Percentiles rank a stretch among this genome's conserved stretches.
Conservation (phyloP, 495 filamentous ascomycete genomes). For the Penicillium daleae region DNA sequence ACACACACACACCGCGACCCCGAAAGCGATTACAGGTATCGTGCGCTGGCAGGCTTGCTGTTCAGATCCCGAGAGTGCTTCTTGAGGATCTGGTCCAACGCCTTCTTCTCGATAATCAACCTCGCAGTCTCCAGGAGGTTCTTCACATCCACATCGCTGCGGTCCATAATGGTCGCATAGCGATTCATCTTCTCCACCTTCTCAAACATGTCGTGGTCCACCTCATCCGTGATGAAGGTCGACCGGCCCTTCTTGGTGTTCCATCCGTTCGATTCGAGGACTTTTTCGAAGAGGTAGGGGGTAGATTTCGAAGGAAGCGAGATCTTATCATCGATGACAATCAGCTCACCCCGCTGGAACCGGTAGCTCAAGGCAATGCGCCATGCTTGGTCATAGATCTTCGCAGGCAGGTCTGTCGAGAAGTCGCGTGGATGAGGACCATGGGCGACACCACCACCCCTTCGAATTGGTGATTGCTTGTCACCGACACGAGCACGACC, state of each 20-base stretch:
- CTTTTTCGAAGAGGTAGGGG: slow-evolving; percentile 60
- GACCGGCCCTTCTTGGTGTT: slow-evolving; percentile 70
- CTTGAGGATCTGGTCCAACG: slow-evolving; percentile 73
- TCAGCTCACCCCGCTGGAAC: slow-evolving; percentile 80
- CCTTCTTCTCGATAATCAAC: slow-evolving; percentile 82
- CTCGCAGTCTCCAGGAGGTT: slow-evolving; percentile 82
- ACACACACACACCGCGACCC: slow-evolving; percentile 11
- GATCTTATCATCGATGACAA: slow-evolving; percentile 76
- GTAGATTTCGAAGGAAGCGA: slow-evolving; percentile 60
- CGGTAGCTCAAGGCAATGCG: slow-evolving; percentile 91
- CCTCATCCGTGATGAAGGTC: slow-evolving; percentile 69
- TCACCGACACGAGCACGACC: slow-evolving; percentile 79
- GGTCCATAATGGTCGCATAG: slow-evolving; percentile 67
- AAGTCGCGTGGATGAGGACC: slow-evolving; percentile 92
- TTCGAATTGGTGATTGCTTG: slow-evolving; percentile 79
- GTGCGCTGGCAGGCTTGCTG: slow-evolving; percentile 36
- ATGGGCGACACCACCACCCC: slow-evolving; percentile 82
- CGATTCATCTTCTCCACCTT: slow-evolving; percentile 60
- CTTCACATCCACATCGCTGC: slow-evolving; percentile 88
- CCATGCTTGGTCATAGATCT: slow-evolving; percentile 96
- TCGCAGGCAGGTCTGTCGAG: slow-evolving; percentile 75
- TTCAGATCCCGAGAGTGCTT: slow-evolving; percentile 76
- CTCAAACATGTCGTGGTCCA: slow-evolving; percentile 44
- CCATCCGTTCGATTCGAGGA: slow-evolving; percentile 75
- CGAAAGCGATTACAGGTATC: slow-evolving; percentile 30